Evolutionary conservation across 2,329 filamentous ascomycete species (phyloP).

Genomic region (Alternaria dauci): DNA sequence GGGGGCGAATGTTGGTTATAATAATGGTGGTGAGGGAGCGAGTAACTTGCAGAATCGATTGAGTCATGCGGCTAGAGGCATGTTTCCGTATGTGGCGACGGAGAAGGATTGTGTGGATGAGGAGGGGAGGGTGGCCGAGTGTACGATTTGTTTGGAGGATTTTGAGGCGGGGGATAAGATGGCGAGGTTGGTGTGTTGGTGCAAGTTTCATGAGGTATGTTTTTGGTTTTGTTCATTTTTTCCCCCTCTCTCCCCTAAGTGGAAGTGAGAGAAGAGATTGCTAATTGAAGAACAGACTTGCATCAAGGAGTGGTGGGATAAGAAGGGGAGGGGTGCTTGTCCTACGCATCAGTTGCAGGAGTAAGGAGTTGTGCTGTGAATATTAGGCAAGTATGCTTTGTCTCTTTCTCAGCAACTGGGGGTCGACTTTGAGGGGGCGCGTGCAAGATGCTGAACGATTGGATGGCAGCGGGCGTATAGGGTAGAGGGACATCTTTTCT

Average conservation of each 20-base stretch:
- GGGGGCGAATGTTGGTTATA: constrained; percentile 15
- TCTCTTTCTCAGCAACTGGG: too few species aligned
- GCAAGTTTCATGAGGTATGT: constrained; percentile 67
- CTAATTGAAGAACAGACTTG: constrained; percentile 51
- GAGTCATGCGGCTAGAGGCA: constrained; percentile 47
- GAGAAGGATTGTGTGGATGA: constrained; percentile 70
- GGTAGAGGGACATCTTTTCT: too few species aligned
- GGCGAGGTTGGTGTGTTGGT: constrained; percentile 68
- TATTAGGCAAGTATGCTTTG: not conserved
- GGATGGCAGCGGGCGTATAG: too few species aligned
- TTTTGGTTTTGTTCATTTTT: too few species aligned
- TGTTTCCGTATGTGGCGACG: constrained; percentile 64
- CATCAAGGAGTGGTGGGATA: constrained; percentile 68
- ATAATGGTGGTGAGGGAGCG: constrained; percentile 28
- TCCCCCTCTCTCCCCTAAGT: too few species aligned
- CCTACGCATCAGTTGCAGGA: constrained; percentile 65
- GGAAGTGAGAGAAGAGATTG: not conserved
- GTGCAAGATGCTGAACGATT: too few species aligned
- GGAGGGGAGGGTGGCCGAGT: constrained; percentile 62
- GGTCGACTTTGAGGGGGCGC: too few species aligned
- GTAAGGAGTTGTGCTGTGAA: constrained; percentile 3
- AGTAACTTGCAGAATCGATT: constrained; percentile 31
- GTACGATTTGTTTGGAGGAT: constrained; percentile 71
- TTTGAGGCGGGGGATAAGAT: constrained; percentile 67
- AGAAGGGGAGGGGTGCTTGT: constrained; percentile 64